A percentile compares a stretch with the other conserved stretches of the same genome.
Conservation (phyloP, 116 monocot species). For the Iris pallida region DNA sequence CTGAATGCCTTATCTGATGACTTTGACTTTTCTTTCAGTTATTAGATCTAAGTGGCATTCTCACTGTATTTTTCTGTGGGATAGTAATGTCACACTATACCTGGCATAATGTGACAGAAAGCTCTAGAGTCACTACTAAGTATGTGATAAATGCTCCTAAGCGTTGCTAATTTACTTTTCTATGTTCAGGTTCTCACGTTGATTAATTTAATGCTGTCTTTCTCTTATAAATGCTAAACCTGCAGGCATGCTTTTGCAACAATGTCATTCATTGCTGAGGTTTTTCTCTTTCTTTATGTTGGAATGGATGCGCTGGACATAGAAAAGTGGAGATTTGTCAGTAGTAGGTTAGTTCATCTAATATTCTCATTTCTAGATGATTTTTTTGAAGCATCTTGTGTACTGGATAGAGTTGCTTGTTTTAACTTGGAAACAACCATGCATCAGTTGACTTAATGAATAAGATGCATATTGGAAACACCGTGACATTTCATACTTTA, state of each 20-base stretch:
- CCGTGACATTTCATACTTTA: no score
- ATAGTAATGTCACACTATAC: conserved; percentile 98
- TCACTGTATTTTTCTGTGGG: conserved; percentile 95
- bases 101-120: conserved; percentile 98
- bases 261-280: conserved; percentile 79
- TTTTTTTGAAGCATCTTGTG: no score
- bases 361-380: no score
- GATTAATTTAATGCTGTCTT: neutral
- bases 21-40: conserved; percentile 37
- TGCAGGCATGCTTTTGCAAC: conserved; percentile 94
- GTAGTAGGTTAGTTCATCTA: conserved; percentile 50
- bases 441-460: no score
- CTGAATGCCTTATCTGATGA: neutral
- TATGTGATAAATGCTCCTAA: conserved; percentile 24
- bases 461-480: no score
- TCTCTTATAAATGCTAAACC: neutral
- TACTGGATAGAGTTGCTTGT: no score
- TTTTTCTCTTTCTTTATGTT: conserved; percentile 88
- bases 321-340: conserved; percentile 81
- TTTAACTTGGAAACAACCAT: no score
- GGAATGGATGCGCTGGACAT: conserved; percentile 99
- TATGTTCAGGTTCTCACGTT: neutral
- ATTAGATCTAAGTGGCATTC: conserved; percentile 76
- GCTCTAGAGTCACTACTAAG: conserved; percentile 94
- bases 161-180: neutral